phyloP scores from a whole-genome alignment of 1,284 basidiomycete genomes.

The Boletellus sp. region DNA sequence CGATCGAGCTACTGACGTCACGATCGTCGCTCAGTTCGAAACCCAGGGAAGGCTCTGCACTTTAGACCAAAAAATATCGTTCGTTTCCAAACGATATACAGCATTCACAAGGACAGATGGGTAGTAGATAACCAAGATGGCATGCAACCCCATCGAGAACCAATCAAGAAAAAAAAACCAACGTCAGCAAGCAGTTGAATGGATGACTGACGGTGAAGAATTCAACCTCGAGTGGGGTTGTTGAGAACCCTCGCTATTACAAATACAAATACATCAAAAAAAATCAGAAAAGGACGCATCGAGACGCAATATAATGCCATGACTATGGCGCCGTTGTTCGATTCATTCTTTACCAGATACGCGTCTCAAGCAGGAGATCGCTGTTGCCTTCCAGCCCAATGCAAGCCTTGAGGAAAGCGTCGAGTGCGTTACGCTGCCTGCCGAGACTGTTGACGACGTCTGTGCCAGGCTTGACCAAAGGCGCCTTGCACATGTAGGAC shows the following conservation, averaged over 20 bases:
- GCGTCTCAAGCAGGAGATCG: slow-evolving; percentile 83
- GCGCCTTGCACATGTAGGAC: slow-evolving; percentile 97
- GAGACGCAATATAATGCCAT: not conserved
- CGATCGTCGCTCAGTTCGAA: too few species aligned
- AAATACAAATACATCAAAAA: not conserved
- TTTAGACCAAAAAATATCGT: not conserved
- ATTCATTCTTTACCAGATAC: slow-evolving; percentile 67
- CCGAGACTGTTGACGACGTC: slow-evolving; percentile 95
- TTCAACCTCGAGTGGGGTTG: slow-evolving; percentile 6
- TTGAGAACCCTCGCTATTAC: slow-evolving; percentile 15
- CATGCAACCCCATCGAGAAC: not conserved
- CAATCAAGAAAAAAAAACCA: not conserved
- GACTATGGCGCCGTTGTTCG: too few species aligned
- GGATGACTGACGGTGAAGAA: not conserved
- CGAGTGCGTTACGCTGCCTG: slow-evolving; percentile 92
- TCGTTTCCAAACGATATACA: slow-evolving; percentile 6
- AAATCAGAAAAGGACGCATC: not conserved
- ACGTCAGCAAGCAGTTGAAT: slow-evolving; percentile 18
- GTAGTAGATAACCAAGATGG: slow-evolving; percentile 1
- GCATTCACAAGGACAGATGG: not conserved
- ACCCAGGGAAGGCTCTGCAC: too few species aligned
- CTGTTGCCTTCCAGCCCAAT: slow-evolving; percentile 80
- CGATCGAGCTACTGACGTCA: too few species aligned
- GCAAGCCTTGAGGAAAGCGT: slow-evolving; percentile 91
- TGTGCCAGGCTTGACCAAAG: slow-evolving; percentile 93